Percentiles rank a stretch among this genome's conserved stretches.
These are phyloP conservation scores for Cochlearia excelsa DNA, from an alignment of 345 rosid species.

Conservation along the genomic window DNA sequence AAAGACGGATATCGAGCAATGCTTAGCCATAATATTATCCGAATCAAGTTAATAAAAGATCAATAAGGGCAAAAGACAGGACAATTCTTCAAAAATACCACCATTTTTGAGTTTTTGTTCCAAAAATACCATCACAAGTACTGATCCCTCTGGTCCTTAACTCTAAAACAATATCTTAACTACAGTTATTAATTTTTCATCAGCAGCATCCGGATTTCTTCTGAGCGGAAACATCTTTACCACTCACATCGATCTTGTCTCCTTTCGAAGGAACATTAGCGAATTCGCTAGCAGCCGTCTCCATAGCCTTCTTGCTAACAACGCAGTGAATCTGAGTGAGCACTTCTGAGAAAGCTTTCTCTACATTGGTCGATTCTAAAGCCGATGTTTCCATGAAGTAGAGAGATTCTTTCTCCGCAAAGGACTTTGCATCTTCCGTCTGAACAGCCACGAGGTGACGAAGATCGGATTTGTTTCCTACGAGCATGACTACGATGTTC, in stretches of 20 bases:
- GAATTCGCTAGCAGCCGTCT: constrained; percentile 30
- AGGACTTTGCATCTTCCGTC: constrained; percentile 45
- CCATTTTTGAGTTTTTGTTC: too few species aligned
- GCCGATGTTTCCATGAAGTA: constrained; percentile 62
- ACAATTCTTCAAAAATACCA: too few species aligned
- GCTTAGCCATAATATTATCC: too few species aligned
- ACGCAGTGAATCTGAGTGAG: constrained; percentile 49
- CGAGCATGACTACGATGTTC: constrained; percentile 55
- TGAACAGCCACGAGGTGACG: constrained; percentile 55
- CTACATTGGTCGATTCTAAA: constrained; percentile 50
- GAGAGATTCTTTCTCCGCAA: constrained; percentile 49
- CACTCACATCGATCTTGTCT: constrained; percentile 39
- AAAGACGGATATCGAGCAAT: too few species aligned
- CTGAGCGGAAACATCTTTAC: constrained; percentile 43
- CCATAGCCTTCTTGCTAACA: constrained; percentile 53
- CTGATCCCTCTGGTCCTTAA: constrained; percentile 23
- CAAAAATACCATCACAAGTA: too few species aligned
- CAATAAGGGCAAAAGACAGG: too few species aligned
- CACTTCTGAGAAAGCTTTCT: constrained; percentile 49
- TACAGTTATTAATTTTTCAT: constrained; percentile 18
- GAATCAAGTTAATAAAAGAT: too few species aligned
- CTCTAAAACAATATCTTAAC: constrained; percentile 5
- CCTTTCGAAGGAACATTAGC: constrained; percentile 35
- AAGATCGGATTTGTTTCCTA: constrained; percentile 53
- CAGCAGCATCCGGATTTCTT: constrained; percentile 41